Conservation (phyloP, 2,329 filamentous ascomycete genomes). For the Talaromyces islandicus region DNA sequence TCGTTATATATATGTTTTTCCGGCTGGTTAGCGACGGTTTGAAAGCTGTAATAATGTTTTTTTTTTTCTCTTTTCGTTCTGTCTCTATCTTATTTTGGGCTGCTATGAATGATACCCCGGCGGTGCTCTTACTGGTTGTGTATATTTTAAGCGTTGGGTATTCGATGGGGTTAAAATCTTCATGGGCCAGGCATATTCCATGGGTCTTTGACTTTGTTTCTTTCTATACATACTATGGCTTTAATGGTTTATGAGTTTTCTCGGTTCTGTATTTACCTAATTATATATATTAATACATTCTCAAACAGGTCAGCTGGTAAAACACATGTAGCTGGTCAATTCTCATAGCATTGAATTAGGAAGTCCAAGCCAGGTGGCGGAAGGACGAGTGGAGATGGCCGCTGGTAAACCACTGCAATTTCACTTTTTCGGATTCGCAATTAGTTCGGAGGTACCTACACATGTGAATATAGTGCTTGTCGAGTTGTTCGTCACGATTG, state of each 20-base stretch:
- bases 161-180: neutral
- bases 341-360: neutral
- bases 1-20: neutral
- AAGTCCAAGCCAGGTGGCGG: neutral
- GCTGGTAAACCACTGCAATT: neutral
- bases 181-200: neutral
- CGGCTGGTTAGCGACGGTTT: neutral
- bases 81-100: neutral
- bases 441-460: neutral
- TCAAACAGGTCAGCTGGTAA: no score
- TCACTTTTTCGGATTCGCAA: neutral
- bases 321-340: no score
- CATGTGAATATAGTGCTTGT: neutral
- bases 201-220: neutral
- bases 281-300: no score
- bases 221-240: neutral
- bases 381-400: neutral
- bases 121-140: neutral
- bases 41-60: neutral
- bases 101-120: neutral
- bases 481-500: neutral
- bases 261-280: neutral
- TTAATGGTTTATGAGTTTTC: neutral
- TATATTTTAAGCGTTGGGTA: neutral
- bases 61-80: neutral